A percentile compares a stretch with the other conserved stretches of the same genome.
Conservation (phyloP, 2,329 filamentous ascomycete genomes). For the Rachicladosporium sp. region DNA sequence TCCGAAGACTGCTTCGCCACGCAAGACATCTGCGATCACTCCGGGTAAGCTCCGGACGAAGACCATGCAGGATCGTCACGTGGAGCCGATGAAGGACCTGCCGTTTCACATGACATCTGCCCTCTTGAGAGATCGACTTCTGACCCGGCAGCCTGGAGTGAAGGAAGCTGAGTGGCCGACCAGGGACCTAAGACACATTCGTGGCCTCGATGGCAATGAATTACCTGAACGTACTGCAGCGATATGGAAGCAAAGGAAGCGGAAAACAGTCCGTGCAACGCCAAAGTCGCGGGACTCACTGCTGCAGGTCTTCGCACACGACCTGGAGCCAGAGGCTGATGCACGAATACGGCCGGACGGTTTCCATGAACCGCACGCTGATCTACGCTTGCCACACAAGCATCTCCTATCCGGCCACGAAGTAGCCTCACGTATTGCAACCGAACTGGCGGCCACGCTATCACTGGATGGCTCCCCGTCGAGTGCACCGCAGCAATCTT, state of each 20-base stretch:
- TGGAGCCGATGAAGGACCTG: slow-evolving; percentile 9
- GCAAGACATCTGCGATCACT: slow-evolving; percentile 29
- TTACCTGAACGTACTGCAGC: no score
- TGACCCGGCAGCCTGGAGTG: slow-evolving; percentile 52
- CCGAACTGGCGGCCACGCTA: slow-evolving; percentile 12
- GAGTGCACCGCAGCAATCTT: not conserved
- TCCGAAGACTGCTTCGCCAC: slow-evolving; percentile 16
- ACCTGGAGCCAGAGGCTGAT: slow-evolving; percentile 12
- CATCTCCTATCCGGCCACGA: slow-evolving; percentile 23
- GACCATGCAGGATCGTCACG: slow-evolving; percentile 12
- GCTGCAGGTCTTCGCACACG: slow-evolving; percentile 9
- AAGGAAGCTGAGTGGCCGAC: slow-evolving; percentile 61
- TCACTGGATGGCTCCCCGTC: no score
- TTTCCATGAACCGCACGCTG: slow-evolving; percentile 20
- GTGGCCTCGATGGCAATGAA: slow-evolving; percentile 27
- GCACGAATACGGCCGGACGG: slow-evolving; percentile 15
- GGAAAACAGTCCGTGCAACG: slow-evolving; percentile 16
- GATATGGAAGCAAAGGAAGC: slow-evolving; percentile 21
- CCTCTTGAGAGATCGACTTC: slow-evolving; percentile 20
- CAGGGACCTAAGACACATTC: slow-evolving; percentile 51
- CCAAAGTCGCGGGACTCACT: slow-evolving; percentile 16
- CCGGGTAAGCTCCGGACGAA: slow-evolving; percentile 32
- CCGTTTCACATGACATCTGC: slow-evolving; percentile 14
- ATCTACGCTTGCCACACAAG: slow-evolving; percentile 18
- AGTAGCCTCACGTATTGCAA: slow-evolving; percentile 24